phyloP scores from a whole-genome alignment of 202 grass and related monocot genomes.

The Carex arenaria region DNA sequence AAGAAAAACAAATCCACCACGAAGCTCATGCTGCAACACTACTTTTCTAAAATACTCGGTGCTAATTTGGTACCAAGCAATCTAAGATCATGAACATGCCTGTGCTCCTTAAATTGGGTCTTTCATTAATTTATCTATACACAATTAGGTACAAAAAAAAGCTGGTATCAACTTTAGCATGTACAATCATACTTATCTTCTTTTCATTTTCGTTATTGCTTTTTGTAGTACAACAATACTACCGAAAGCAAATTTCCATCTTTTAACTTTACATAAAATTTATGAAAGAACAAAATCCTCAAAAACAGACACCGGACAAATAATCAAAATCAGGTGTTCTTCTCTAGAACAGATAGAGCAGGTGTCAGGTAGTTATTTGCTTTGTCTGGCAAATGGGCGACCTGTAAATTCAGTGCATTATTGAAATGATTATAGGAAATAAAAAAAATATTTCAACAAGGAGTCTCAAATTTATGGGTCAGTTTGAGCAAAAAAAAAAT shows the following conservation, averaged over 20 bases:
- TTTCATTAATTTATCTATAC: constrained; percentile 19
- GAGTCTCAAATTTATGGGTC: not conserved
- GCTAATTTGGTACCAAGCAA: not conserved
- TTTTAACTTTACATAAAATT: not conserved
- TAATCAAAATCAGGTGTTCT: constrained; percentile 73
- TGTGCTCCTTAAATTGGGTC: not conserved
- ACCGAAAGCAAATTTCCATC: not conserved
- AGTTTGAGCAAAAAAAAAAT: not conserved
- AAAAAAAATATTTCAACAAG: not conserved
- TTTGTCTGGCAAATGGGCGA: constrained; percentile 97
- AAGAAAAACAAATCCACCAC: no score
- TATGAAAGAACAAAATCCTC: not conserved
- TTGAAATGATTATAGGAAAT: constrained; percentile 1
- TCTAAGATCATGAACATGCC: not conserved
- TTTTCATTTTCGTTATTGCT: not conserved
- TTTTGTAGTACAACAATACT: not conserved
- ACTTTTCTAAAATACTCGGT: not conserved
- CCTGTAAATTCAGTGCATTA: constrained; percentile 37
- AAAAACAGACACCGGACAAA: not conserved
- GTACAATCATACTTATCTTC: constrained; percentile 25
- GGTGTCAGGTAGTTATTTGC: constrained; percentile 96
- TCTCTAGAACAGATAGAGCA: constrained; percentile 90
- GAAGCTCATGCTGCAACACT: no score
- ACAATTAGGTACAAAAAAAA: not conserved
- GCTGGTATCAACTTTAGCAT: not conserved